These are phyloP conservation scores for Polychaeton citri DNA, from an alignment of 2,329 filamentous ascomycete genomes.

Conservation along the genomic window DNA sequence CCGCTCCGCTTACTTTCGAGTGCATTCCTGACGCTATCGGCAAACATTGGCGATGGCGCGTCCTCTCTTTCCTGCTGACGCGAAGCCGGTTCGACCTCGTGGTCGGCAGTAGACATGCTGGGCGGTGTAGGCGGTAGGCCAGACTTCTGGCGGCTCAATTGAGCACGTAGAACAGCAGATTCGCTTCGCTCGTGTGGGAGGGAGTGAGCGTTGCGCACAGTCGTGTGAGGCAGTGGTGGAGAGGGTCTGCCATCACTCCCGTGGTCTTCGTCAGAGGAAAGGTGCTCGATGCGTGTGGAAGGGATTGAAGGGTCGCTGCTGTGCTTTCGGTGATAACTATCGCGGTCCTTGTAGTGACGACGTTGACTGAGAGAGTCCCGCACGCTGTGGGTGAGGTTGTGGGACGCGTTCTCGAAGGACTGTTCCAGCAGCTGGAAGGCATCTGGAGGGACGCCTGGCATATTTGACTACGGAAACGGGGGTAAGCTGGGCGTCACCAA, in stretches of 20 bases:
- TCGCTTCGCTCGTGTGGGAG: not conserved
- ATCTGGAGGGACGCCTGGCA: too few relatives aligned
- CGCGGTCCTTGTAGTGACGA: too few relatives aligned
- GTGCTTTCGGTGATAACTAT: not conserved
- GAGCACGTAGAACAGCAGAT: not conserved
- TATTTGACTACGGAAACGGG: too few relatives aligned
- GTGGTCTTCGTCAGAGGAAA: not conserved
- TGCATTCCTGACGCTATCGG: constrained; percentile 26
- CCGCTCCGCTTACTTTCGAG: constrained; percentile 26
- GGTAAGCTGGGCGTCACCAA: too few relatives aligned
- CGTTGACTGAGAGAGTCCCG: not conserved
- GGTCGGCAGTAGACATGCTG: constrained; percentile 19
- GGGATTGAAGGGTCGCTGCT: not conserved
- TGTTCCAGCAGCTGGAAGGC: not conserved
- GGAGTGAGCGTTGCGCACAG: not conserved
- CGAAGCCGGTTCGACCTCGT: constrained; percentile 22
- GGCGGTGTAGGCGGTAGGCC: constrained; percentile 34
- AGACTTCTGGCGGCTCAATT: constrained; percentile 11
- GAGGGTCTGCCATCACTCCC: not conserved
- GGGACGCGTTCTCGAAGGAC: not conserved
- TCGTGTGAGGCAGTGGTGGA: not conserved
- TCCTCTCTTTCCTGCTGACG: constrained; percentile 5
- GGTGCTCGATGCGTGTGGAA: not conserved
- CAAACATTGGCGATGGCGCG: constrained; percentile 24
- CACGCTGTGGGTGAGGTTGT: not conserved